A percentile compares a stretch with the other conserved stretches of the same genome.
These are phyloP conservation scores for Lentithecium fluviatile DNA, from an alignment of 495 filamentous ascomycete genomes.

Conservation along the genomic window DNA sequence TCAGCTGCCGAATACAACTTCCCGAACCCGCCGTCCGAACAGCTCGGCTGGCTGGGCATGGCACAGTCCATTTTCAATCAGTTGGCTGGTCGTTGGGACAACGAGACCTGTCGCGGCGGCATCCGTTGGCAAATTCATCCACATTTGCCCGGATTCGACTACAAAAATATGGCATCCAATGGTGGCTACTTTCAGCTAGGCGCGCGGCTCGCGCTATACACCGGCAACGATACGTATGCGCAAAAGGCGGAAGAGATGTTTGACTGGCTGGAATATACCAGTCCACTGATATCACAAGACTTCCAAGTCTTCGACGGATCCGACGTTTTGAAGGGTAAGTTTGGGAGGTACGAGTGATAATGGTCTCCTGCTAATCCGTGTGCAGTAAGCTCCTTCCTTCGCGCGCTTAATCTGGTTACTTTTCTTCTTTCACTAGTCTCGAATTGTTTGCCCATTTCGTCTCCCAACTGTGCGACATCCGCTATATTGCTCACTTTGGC, in stretches of 20 bases:
- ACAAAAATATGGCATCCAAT: conserved; percentile 80
- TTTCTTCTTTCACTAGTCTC: too few relatives aligned
- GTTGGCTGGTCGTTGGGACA: conserved; percentile 63
- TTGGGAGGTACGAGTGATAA: too few relatives aligned
- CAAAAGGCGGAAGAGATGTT: conserved; percentile 72
- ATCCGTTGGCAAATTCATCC: conserved; percentile 83
- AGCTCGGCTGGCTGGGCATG: conserved; percentile 36
- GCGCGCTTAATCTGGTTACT: too few relatives aligned
- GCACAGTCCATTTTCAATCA: conserved; percentile 38
- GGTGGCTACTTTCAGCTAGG: conserved; percentile 79
- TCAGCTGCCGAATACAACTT: conserved; percentile 40
- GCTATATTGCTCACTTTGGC: too few relatives aligned
- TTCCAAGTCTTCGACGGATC: conserved; percentile 14
- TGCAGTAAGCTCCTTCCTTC: too few relatives aligned
- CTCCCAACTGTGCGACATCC: too few relatives aligned
- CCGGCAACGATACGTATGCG: conserved; percentile 73
- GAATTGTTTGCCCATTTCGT: too few relatives aligned
- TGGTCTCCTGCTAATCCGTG: too few relatives aligned
- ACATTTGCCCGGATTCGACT: conserved; percentile 74
- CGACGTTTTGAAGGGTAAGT: conserved; percentile 3
- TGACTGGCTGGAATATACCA: conserved; percentile 61
- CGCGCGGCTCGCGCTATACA: conserved; percentile 72
- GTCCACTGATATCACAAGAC: conserved; percentile 50
- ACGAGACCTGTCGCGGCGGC: conserved; percentile 63
- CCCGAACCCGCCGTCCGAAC: conserved; percentile 16